A percentile compares a stretch with the other conserved stretches of the same genome.
These are phyloP conservation scores for Austroboletus novae-zelandiae DNA, from an alignment of 1,284 basidiomycete genomes.

Conservation along the genomic window DNA sequence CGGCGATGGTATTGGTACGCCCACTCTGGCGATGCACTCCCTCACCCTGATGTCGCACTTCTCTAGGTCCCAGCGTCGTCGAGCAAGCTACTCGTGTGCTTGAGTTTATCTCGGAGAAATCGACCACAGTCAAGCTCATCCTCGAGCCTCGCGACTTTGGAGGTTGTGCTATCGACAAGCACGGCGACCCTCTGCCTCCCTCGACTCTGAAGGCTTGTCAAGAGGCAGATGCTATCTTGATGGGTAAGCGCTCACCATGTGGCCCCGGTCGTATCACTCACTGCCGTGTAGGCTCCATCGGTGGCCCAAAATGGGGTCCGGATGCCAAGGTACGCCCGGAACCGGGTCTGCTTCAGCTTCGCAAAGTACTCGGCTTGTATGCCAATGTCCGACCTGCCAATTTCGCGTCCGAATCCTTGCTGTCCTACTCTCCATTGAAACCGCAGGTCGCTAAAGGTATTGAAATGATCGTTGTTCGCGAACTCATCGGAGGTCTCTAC, in stretches of 20 bases:
- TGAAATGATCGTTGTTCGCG: conserved; percentile 92
- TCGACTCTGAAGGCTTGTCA: conserved; percentile 86
- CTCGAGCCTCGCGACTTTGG: conserved; percentile 86
- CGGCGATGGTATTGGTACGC: conserved; percentile 94
- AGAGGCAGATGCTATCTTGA: conserved; percentile 87
- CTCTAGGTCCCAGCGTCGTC: conserved; percentile 87
- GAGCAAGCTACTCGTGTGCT: conserved; percentile 88
- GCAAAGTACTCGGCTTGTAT: conserved; percentile 93
- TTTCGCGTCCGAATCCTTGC: conserved; percentile 89
- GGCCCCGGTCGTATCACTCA: background rate
- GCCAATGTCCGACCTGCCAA: conserved; percentile 98
- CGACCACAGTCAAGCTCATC: conserved; percentile 65
- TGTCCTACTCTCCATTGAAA: conserved; percentile 92
- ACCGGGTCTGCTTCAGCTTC: conserved; percentile 86
- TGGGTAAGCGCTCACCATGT: conserved; percentile 56
- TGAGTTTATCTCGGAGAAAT: conserved; percentile 65
- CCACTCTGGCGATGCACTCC: background rate
- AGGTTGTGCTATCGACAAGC: conserved; percentile 88
- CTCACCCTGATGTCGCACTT: conserved; percentile 9
- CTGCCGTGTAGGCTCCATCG: conserved; percentile 74
- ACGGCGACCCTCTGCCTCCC: conserved; percentile 82
- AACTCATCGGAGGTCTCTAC: conserved; percentile 92
- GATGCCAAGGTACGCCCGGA: conserved; percentile 93
- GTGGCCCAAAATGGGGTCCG: conserved; percentile 98
- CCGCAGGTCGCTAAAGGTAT: conserved; percentile 83